Evolutionary conservation across 2,329 filamentous ascomycete genomes (phyloP).

Genomic region (Chaetomium olivaceum): DNA sequence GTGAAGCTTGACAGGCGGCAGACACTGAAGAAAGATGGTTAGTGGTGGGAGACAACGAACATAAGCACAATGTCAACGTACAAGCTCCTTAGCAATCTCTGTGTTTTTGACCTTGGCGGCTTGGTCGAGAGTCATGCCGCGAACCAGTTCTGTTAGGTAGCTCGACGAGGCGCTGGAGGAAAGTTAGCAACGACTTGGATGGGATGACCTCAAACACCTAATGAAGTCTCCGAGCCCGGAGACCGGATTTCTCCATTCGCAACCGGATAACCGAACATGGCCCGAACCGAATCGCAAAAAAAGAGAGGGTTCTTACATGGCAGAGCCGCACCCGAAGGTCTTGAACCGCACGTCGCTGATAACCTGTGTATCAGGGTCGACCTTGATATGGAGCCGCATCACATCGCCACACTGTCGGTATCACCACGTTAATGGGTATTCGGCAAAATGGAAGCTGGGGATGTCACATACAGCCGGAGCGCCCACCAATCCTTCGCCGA

Average conservation of each 20-base stretch:
- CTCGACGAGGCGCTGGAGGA: slow-evolving; percentile 68
- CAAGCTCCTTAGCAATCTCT: slow-evolving; percentile 93
- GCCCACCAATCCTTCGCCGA: slow-evolving; percentile 88
- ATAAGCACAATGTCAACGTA: slow-evolving; percentile 66
- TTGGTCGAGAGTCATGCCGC: slow-evolving; percentile 95
- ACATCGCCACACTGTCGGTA: slow-evolving; percentile 64
- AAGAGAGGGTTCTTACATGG: slow-evolving; percentile 57
- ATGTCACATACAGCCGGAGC: slow-evolving; percentile 73
- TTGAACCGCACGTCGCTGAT: slow-evolving; percentile 98
- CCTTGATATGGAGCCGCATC: slow-evolving; percentile 91
- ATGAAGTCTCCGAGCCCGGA: background rate
- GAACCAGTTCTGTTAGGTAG: slow-evolving; percentile 91
- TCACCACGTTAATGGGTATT: background rate
- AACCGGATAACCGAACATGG: background rate
- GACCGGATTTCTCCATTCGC: background rate
- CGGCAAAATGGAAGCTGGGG: background rate
- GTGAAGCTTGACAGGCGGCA: slow-evolving; percentile 78
- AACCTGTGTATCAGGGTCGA: slow-evolving; percentile 82
- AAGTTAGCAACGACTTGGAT: slow-evolving; percentile 17
- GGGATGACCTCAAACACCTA: background rate
- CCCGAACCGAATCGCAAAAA: background rate
- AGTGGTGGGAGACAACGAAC: slow-evolving; percentile 66
- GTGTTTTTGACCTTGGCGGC: slow-evolving; percentile 92
- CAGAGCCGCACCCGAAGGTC: slow-evolving; percentile 92
- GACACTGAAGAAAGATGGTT: slow-evolving; percentile 63